phyloP scores from a whole-genome alignment of 345 rosid species.

The Raphanus sativus region DNA sequence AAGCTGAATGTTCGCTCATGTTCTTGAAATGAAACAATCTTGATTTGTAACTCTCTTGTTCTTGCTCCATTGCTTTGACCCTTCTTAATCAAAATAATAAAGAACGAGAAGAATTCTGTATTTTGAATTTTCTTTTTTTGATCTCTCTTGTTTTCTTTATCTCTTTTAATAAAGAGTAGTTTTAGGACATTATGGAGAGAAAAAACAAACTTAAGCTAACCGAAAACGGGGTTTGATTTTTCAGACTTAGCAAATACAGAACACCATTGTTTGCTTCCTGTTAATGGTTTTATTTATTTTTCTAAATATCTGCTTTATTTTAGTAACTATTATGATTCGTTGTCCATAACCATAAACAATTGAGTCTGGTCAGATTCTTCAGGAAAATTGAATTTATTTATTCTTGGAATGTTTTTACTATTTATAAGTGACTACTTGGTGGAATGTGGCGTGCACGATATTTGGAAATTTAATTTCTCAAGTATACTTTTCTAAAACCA shows the following conservation, averaged over 20 bases:
- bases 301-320: slow-evolving; percentile 20
- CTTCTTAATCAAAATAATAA: slow-evolving; percentile 16
- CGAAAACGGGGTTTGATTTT: slow-evolving; percentile 21
- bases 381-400: not conserved
- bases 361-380: slow-evolving; percentile 26
- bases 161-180: slow-evolving; percentile 38
- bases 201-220: slow-evolving; percentile 25
- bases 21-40: slow-evolving; percentile 63
- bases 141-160: slow-evolving; percentile 16
- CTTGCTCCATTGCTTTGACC: slow-evolving; percentile 63
- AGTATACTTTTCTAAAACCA: not conserved
- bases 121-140: slow-evolving; percentile 2
- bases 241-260: slow-evolving; percentile 40
- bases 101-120: not conserved
- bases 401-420: slow-evolving; percentile 31
- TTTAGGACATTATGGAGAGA: slow-evolving; percentile 25
- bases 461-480: not conserved
- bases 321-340: slow-evolving; percentile 31
- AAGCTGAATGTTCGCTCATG: slow-evolving; percentile 41
- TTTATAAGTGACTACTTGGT: slow-evolving; percentile 30
- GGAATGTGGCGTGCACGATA: slow-evolving; percentile 35
- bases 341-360: slow-evolving; percentile 37
- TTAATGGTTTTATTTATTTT: slow-evolving; percentile 25
- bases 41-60: slow-evolving; percentile 59
- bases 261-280: slow-evolving; percentile 36